These are phyloP conservation scores for Erucastrum elatum DNA, from an alignment of 345 rosid genomes.

Conservation along the genomic window DNA sequence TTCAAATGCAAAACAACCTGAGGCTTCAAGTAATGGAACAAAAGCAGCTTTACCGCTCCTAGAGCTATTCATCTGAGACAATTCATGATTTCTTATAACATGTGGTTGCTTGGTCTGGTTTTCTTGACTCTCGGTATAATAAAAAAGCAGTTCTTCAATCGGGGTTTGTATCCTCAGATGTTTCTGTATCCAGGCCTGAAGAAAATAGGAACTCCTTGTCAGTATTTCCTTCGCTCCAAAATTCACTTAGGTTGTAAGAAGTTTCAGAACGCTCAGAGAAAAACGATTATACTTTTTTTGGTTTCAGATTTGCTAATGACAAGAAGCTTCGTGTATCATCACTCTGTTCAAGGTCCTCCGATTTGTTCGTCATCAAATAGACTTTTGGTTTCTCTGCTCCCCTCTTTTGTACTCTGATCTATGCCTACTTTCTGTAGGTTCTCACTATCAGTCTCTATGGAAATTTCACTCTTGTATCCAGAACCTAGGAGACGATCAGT, in stretches of 20 bases:
- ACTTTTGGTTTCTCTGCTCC: neutral
- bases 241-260: neutral
- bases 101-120: conserved; percentile 43
- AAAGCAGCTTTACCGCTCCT: conserved; percentile 69
- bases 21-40: conserved; percentile 25
- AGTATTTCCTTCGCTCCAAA: neutral
- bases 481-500: neutral
- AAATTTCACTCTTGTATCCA: conserved; percentile 13
- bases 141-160: conserved; percentile 28
- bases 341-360: conserved; percentile 24
- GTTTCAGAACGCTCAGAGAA: neutral
- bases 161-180: too few species aligned
- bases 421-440: neutral
- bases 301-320: conserved; percentile 13
- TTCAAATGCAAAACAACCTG: conserved; percentile 13
- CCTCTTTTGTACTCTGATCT: conserved; percentile 4
- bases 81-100: conserved; percentile 22
- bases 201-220: conserved; percentile 22
- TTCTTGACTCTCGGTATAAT: conserved; percentile 34
- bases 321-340: conserved; percentile 19
- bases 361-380: conserved; percentile 9
- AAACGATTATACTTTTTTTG: neutral
- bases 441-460: conserved; percentile 14
- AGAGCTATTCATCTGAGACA: conserved; percentile 46
- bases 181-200: neutral